Evolutionary conservation across 371 early-diverging fungal genomes (phyloP), one percentile per base, ranked within the genome.

Genomic region (Vairimorpha apis): DNA sequence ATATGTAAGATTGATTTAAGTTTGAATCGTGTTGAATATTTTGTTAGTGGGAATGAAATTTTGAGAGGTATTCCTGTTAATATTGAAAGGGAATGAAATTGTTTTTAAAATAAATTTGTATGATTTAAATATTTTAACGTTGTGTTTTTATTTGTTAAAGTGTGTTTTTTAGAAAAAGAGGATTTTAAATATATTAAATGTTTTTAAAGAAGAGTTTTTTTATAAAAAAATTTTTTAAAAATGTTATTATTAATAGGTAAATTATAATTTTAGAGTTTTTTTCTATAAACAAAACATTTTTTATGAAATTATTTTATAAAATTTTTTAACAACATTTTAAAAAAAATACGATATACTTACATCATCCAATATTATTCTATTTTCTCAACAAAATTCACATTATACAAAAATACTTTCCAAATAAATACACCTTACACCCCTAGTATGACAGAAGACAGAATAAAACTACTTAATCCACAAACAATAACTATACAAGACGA

Each of bases 1-100:
- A 94, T 96, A 2, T 98, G 98, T 85, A 86, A 88, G 59, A 69
- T 35, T 10, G 18, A 13, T 29, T 49, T 79, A 13, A 30, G 37
- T 16, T 32, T 65, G 12, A 44, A 64, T 27, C 38, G 55, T 27
- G 47, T 65, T 43, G 65, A 53, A 41, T 51, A 45, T 38, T 38
- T 74, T 37, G 35, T 49, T 49, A 27, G 35, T 3, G 74, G 53
- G 7, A 38, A 67, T 65, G 76, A 75, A 30, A 30, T 69, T 4
- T 59, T 75, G 21, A 55, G 44, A 43, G 79, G 69, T n/a, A 65
- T 69, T 37, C 65, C 58, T 23, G 71, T 76, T 18, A 51, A 55
- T 4, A 68, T 68, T n/a, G n/a, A n/a, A n/a, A n/a, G n/a, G n/a
- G n/a, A n/a, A n/a, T n/a, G n/a, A n/a, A n/a, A n/a, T n/a, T n/a